Conservation (phyloP, 1,139 yeast species). For the Blastobotrys buckinghamii region DNA sequence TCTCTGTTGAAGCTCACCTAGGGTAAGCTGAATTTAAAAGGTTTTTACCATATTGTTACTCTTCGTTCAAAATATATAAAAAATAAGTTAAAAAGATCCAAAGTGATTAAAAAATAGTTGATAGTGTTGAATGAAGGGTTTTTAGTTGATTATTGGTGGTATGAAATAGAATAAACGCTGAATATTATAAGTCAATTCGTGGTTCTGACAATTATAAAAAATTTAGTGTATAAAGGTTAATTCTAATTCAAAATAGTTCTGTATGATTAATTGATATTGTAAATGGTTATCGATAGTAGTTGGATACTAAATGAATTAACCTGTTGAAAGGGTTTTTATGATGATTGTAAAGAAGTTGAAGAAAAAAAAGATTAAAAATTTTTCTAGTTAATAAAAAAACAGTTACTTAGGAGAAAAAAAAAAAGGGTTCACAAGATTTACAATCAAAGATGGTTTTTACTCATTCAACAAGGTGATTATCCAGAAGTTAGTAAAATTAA, state of each 20-base stretch:
- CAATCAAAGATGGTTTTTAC: too few species aligned
- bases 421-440: background rate
- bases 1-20: background rate
- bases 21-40: background rate
- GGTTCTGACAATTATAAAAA: too few species aligned
- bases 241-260: background rate
- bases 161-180: too few species aligned
- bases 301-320: background rate
- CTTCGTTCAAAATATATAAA: background rate
- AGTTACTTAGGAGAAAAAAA: background rate
- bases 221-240: background rate
- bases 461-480: too few species aligned
- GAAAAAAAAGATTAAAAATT: background rate
- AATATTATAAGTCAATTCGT: too few species aligned
- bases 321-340: background rate
- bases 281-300: background rate
- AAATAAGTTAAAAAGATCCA: background rate
- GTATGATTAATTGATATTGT: background rate
- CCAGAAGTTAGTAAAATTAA: too few species aligned
- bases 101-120: background rate
- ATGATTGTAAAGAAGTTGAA: background rate
- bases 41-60: background rate
- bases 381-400: background rate
- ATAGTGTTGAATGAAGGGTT: background rate
- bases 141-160: background rate